Percentiles rank a stretch among this genome's conserved stretches.
phyloP scores from a whole-genome alignment of 2,329 filamentous ascomycete species.

The Aureobasidium sp. region DNA sequence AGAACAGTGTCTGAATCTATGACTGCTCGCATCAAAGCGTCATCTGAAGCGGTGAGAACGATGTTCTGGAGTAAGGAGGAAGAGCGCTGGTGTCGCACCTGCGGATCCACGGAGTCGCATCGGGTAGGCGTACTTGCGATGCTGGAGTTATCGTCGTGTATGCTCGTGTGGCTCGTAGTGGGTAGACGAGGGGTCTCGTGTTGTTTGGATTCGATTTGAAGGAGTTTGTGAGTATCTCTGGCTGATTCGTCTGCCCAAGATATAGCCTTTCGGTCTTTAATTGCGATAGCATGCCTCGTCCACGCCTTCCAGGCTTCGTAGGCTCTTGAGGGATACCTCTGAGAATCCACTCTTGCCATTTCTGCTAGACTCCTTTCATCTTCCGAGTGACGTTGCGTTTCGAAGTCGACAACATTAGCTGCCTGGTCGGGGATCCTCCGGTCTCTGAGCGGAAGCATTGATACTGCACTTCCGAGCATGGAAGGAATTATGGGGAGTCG shows the following conservation, averaged over 20 bases:
- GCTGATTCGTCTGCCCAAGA: neutral
- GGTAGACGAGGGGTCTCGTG: neutral
- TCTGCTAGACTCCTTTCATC: conserved; percentile 27
- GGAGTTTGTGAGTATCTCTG: neutral
- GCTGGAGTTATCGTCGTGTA: neutral
- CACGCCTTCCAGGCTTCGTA: conserved; percentile 29
- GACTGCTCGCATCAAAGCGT: neutral
- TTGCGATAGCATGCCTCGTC: neutral
- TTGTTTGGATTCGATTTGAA: neutral
- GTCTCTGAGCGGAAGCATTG: neutral
- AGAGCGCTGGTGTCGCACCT: neutral
- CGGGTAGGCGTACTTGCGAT: neutral
- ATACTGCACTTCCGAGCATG: neutral
- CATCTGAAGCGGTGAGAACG: neutral
- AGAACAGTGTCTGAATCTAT: neutral
- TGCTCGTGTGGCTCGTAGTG: neutral
- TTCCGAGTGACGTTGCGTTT: conserved; percentile 22
- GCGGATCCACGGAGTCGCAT: neutral
- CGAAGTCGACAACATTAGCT: conserved; percentile 27
- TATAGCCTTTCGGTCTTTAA: neutral
- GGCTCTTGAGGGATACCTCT: conserved; percentile 36
- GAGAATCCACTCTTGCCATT: neutral
- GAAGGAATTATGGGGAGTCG: neutral
- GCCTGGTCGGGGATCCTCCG: neutral
- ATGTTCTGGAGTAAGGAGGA: neutral